A percentile compares a stretch with the other conserved stretches of the same genome.
phyloP scores from a whole-genome alignment of 768 basidiomycete genomes.

The Phlebiopsis gigantea region DNA sequence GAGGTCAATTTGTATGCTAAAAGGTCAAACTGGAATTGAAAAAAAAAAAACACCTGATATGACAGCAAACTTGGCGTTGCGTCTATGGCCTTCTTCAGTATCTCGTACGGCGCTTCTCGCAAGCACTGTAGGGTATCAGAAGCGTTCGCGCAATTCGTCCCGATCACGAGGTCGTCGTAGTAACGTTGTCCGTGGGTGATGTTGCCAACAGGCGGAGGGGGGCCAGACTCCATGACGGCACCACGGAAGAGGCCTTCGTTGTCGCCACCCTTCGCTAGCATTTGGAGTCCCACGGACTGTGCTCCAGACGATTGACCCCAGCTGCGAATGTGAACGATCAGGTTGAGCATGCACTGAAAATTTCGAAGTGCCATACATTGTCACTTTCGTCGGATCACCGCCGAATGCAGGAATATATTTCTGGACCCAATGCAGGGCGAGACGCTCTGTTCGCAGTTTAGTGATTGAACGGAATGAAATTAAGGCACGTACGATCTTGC shows the following conservation, averaged over 20 bases:
- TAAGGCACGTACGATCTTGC: slow-evolving; percentile 36
- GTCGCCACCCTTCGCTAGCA: slow-evolving; percentile 19
- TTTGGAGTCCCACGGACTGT: slow-evolving; percentile 27
- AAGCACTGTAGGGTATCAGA: slow-evolving; percentile 40
- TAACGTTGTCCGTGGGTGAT: slow-evolving; percentile 24
- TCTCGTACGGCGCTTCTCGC: slow-evolving; percentile 29
- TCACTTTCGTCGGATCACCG: slow-evolving; percentile 8
- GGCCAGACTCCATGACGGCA: slow-evolving; percentile 33
- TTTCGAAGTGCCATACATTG: slow-evolving; percentile 1
- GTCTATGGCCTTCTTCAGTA: slow-evolving; percentile 29
- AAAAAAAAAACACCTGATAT: slow-evolving; percentile 6
- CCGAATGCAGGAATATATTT: slow-evolving; percentile 7
- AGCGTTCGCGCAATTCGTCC: slow-evolving; percentile 30
- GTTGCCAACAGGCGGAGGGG: slow-evolving; percentile 11
- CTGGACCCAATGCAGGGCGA: slow-evolving; percentile 9
- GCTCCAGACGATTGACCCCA: slow-evolving; percentile 37
- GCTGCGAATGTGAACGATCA: slow-evolving; percentile 7
- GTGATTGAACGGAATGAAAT: too few species aligned
- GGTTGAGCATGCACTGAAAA: too few species aligned
- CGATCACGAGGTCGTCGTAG: slow-evolving; percentile 37
- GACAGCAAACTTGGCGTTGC: slow-evolving; percentile 26
- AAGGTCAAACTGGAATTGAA: background rate
- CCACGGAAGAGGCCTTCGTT: slow-evolving; percentile 23
- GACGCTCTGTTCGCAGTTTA: slow-evolving; percentile 1
- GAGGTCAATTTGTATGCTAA: background rate